Conservation (phyloP, 2,329 filamentous ascomycete genomes). For the Cryphonectria naterciae region DNA sequence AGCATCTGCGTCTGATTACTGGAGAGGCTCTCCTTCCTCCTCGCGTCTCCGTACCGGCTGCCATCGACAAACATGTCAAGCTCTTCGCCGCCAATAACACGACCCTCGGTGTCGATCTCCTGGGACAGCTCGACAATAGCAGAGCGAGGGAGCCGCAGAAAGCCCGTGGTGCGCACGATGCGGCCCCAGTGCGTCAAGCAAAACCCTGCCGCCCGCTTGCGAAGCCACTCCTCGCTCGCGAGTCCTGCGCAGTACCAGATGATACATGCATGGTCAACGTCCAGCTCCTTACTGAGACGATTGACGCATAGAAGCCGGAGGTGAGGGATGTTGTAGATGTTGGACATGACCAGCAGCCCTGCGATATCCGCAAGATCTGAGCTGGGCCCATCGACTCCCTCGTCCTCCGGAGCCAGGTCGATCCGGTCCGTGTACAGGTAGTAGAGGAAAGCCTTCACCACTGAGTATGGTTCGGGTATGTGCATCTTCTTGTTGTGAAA, state of each 20-base stretch:
- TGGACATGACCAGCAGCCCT: constrained; percentile 94
- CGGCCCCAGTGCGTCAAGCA: constrained; percentile 95
- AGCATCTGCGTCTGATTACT: constrained; percentile 62
- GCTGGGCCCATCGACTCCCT: constrained; percentile 67
- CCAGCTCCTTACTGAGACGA: constrained; percentile 84
- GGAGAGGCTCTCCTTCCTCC: constrained; percentile 63
- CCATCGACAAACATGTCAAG: constrained; percentile 59
- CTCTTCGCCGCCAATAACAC: constrained; percentile 87
- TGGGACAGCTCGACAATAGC: constrained; percentile 90
- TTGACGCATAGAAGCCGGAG: constrained; percentile 90
- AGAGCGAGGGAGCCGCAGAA: constrained; percentile 76
- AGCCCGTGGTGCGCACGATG: constrained; percentile 86
- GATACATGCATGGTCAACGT: constrained; percentile 91
- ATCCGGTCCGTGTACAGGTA: constrained; percentile 98
- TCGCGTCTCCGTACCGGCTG: constrained; percentile 44
- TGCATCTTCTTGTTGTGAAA: constrained; percentile 98
- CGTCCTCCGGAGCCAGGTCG: constrained; percentile 53
- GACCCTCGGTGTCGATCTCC: constrained; percentile 90
- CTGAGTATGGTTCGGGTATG: constrained; percentile 92
- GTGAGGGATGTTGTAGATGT: constrained; percentile 96
- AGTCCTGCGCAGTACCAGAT: constrained; percentile 94
- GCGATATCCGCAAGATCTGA: constrained; percentile 83
- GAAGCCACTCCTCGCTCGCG: constrained; percentile 91
- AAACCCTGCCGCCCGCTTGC: constrained; percentile 83
- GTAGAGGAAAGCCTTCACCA: constrained; percentile 92